Conservation (phyloP, 768 basidiomycete species). For the Daedaleopsis nitida region DNA sequence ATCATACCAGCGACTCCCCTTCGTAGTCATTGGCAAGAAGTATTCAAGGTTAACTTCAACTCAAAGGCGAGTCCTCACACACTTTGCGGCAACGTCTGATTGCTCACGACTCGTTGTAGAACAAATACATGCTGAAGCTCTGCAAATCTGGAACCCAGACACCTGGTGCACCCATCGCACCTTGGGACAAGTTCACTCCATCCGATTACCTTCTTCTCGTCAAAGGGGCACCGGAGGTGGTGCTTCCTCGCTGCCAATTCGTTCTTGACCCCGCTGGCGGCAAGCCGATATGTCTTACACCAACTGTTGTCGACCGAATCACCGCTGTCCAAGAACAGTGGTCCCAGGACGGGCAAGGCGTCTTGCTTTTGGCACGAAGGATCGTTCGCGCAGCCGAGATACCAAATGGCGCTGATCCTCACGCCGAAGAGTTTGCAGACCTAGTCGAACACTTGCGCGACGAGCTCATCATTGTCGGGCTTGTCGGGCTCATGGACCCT, state of each 20-base stretch:
- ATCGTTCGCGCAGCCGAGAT: slow-evolving; percentile 37
- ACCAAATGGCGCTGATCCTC: slow-evolving; percentile 30
- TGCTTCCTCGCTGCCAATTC: slow-evolving; percentile 43
- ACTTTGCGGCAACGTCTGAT: background rate
- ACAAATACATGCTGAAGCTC: slow-evolving; percentile 57
- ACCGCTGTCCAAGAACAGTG: slow-evolving; percentile 44
- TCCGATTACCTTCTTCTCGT: slow-evolving; percentile 37
- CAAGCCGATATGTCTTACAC: slow-evolving; percentile 31
- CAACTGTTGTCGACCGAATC: slow-evolving; percentile 32
- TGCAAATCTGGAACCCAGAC: slow-evolving; percentile 23
- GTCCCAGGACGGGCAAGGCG: slow-evolving; percentile 54
- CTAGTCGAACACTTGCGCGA: slow-evolving; percentile 41
- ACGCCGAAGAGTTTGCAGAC: slow-evolving; percentile 42
- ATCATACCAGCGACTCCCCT: slow-evolving; percentile 5
- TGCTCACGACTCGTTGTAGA: slow-evolving; percentile 33
- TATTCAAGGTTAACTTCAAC: slow-evolving; percentile 32
- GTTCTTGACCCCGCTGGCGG: slow-evolving; percentile 42
- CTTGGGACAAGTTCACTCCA: slow-evolving; percentile 30
- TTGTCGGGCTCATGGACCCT: slow-evolving; percentile 60
- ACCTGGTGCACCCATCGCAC: slow-evolving; percentile 27
- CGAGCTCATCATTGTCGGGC: slow-evolving; percentile 54
- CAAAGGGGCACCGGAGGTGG: slow-evolving; percentile 57
- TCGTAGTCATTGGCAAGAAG: slow-evolving; percentile 20
- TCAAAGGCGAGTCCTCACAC: slow-evolving; percentile 37
- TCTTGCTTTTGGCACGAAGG: slow-evolving; percentile 53